Conservation (phyloP, 2,329 filamentous ascomycete genomes). For the Alternaria angustiovoidea region DNA sequence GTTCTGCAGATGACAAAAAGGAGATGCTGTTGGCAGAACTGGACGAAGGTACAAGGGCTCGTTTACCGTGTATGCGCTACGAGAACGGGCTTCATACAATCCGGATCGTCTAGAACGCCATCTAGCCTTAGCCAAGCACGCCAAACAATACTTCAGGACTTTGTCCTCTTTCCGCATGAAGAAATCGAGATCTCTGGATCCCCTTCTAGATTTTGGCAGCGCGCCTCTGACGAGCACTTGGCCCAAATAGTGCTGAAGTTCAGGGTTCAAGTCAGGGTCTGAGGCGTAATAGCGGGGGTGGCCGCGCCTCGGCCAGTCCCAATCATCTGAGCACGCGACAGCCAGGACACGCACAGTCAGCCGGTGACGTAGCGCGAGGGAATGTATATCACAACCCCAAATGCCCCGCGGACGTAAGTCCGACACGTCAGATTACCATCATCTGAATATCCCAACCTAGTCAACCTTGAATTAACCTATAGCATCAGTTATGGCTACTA, state of each 20-base stretch:
- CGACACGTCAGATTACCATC: conserved; percentile 1
- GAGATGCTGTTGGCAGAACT: conserved; percentile 7
- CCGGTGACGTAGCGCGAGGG: conserved; percentile 20
- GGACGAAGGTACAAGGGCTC: conserved; percentile 14
- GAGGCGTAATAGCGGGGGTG: conserved; percentile 9
- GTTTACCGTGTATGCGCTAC: conserved; percentile 20
- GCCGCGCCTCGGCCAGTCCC: conserved; percentile 2
- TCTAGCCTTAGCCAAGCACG: conserved; percentile 1
- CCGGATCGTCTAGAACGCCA: conserved; percentile 14
- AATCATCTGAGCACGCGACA: conserved; percentile 20
- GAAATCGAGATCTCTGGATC: not conserved
- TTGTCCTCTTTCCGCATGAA: not conserved
- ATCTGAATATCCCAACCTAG: not conserved
- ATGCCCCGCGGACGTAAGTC: not conserved
- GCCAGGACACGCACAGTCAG: conserved; percentile 15
- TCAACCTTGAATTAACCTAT: not conserved
- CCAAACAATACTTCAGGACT: not conserved
- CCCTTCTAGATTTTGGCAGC: conserved; percentile 3
- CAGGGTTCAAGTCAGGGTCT: conserved; percentile 12
- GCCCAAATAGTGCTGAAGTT: conserved; percentile 8
- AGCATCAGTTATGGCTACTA: conserved; percentile 8
- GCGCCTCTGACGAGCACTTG: conserved; percentile 7
- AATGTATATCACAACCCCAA: conserved; percentile 10
- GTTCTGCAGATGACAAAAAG: no score
- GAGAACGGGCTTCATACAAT: conserved; percentile 19